phyloP scores from a whole-genome alignment of 768 basidiomycete species.

The Inosperma sp. region DNA sequence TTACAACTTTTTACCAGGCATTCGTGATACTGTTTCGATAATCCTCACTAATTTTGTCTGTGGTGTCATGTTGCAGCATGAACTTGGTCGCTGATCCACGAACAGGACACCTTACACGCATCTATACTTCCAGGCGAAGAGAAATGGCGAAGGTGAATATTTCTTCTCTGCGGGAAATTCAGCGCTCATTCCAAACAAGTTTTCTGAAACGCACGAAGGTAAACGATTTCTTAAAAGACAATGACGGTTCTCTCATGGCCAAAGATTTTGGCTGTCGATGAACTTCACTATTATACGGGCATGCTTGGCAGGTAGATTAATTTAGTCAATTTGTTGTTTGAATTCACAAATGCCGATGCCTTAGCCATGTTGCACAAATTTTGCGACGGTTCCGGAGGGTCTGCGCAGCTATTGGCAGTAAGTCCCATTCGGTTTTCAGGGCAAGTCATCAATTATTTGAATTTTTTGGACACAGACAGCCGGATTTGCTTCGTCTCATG shows the following conservation, averaged over 20 bases:
- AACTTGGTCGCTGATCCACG: not conserved
- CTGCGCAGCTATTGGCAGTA: conserved; percentile 74
- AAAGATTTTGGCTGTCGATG: conserved; percentile 73
- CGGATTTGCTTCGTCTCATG: conserved; percentile 71
- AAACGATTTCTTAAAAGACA: not conserved
- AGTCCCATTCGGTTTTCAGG: conserved; percentile 20
- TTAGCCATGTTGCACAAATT: conserved; percentile 76
- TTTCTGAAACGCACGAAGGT: conserved; percentile 72
- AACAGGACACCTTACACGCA: conserved; percentile 78
- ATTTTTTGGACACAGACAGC: conserved; percentile 39
- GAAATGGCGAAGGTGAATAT: conserved; percentile 62
- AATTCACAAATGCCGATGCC: not conserved
- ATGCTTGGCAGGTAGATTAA: conserved; percentile 65
- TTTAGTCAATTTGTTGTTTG: not conserved
- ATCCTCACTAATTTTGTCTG: conserved; percentile 90
- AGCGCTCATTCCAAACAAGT: conserved; percentile 31
- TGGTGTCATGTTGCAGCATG: not conserved
- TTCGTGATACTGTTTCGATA: conserved; percentile 70
- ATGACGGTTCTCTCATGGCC: not conserved
- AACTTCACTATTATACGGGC: conserved; percentile 82
- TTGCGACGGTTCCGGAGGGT: conserved; percentile 72
- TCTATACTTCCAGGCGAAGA: conserved; percentile 85
- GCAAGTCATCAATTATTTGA: conserved; percentile 1
- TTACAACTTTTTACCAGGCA: conserved; percentile 28
- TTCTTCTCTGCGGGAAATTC: not conserved